Evolutionary conservation across 129 eudicot genomes (phyloP).

Genomic region (Solidago caesia): DNA sequence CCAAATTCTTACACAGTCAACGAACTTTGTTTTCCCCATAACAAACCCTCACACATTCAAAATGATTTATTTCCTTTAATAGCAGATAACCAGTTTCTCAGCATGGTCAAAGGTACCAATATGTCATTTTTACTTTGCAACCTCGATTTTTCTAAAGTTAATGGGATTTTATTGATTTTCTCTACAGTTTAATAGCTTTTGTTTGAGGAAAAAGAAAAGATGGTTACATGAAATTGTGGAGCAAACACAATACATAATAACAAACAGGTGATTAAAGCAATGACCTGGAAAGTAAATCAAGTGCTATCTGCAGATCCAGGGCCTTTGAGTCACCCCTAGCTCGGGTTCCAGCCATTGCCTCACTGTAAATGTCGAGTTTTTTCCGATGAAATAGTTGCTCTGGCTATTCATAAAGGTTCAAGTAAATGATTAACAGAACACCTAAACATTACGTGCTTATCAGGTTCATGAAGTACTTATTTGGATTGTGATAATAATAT

Average conservation of each 20-base stretch:
- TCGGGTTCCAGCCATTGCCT: conserved; percentile 98
- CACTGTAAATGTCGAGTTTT: conserved; percentile 63
- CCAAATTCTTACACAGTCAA: too few relatives aligned
- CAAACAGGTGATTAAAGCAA: conserved; percentile 12
- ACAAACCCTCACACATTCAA: too few relatives aligned
- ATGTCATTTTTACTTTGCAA: too few relatives aligned
- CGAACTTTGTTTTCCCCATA: too few relatives aligned
- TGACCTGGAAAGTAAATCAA: conserved; percentile 89
- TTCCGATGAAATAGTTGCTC: conserved; percentile 88
- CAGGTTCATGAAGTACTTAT: conserved; percentile 12
- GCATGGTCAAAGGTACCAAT: too few relatives aligned
- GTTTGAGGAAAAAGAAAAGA: too few relatives aligned
- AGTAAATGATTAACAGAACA: conserved; percentile 35
- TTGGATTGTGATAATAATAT: neutral
- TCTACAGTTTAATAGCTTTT: too few relatives aligned
- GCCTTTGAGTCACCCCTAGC: conserved; percentile 78
- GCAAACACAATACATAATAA: neutral
- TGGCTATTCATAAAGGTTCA: conserved; percentile 67
- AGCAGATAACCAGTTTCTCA: too few relatives aligned
- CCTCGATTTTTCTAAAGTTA: too few relatives aligned
- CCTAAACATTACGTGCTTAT: conserved; percentile 18
- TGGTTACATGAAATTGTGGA: neutral
- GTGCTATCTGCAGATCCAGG: conserved; percentile 73
- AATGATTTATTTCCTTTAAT: too few relatives aligned
- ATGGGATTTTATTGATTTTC: too few relatives aligned